phyloP scores from a whole-genome alignment of 2,329 filamentous ascomycete species.

The Pseudogymnoascus sp. region DNA sequence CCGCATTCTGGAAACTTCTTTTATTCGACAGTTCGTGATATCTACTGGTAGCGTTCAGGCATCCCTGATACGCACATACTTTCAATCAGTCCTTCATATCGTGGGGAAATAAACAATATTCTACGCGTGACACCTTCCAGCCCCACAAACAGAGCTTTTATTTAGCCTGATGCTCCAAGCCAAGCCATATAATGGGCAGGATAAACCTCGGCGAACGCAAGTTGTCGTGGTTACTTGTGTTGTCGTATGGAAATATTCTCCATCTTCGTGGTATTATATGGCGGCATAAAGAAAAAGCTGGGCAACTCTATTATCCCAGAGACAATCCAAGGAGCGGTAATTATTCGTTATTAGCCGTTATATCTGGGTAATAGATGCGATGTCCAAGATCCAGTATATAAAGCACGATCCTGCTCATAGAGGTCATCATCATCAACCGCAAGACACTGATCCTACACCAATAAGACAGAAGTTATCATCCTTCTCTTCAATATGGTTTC shows the following conservation, averaged over 20 bases:
- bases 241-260: neutral
- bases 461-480: neutral
- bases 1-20: neutral
- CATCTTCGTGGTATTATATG: neutral
- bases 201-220: neutral
- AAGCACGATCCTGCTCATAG: neutral
- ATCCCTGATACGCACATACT: neutral
- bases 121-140: neutral
- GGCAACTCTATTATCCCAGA: neutral
- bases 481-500: conserved; percentile 31
- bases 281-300: neutral
- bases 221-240: neutral
- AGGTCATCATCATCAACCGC: neutral
- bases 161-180: neutral
- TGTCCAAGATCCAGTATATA: neutral
- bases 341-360: neutral
- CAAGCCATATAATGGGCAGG: neutral
- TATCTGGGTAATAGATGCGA: neutral
- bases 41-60: neutral
- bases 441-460: neutral
- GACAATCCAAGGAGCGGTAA: neutral
- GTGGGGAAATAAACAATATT: neutral
- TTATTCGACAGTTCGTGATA: neutral
- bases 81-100: neutral
- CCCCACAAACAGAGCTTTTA: neutral